A percentile compares a stretch with the other conserved stretches of the same genome.
phyloP scores from a whole-genome alignment of 1,139 yeast genomes.

The Suhomyces yuchorum region DNA sequence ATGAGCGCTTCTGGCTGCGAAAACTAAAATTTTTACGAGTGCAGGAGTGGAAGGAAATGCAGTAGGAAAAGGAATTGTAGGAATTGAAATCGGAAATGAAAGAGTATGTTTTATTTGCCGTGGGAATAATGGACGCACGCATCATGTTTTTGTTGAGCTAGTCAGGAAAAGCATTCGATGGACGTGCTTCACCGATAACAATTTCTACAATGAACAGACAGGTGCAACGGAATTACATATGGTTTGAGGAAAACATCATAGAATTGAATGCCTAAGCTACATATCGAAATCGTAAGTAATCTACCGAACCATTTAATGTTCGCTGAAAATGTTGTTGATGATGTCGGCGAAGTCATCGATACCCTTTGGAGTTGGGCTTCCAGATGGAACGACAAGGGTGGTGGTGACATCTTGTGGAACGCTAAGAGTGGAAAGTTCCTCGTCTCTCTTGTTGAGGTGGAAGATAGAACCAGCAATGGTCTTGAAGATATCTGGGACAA shows the following conservation, averaged over 20 bases:
- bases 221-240: no score
- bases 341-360: not conserved
- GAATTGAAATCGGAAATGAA: no score
- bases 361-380: not conserved
- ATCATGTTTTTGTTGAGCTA: no score
- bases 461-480: not conserved
- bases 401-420: not conserved
- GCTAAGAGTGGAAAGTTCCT: no score
- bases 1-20: not conserved
- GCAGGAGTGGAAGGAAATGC: not conserved
- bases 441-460: not conserved
- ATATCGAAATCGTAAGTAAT: not conserved
- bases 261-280: not conserved
- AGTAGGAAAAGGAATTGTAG: no score
- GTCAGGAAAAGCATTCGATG: no score
- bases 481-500: constrained; percentile 1
- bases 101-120: no score
- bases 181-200: no score
- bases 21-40: not conserved
- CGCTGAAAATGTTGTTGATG: not conserved
- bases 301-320: not conserved
- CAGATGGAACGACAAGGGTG: not conserved
- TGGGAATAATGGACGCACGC: no score
- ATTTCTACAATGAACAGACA: no score
- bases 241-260: no score